phyloP scores from a whole-genome alignment of 2,329 filamentous ascomycete genomes.

The Sarocladium strictum region DNA sequence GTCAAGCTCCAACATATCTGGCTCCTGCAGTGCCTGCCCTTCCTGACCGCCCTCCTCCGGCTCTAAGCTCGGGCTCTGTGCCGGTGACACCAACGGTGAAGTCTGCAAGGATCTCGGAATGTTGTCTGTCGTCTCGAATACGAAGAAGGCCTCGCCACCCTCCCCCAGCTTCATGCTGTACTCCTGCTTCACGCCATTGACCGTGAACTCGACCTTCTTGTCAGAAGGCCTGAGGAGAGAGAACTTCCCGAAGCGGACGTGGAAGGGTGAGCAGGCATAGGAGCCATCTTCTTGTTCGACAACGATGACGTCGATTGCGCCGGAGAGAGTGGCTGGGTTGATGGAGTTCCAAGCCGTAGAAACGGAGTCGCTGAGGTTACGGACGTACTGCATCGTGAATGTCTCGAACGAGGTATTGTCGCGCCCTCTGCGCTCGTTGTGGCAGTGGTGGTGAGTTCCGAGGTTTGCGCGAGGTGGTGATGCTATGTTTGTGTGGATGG shows the following conservation, averaged over 20 bases:
- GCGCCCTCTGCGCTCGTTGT: background rate
- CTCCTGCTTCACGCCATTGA: slow-evolving; percentile 86
- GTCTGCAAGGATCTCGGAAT: slow-evolving; percentile 94
- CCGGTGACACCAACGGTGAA: slow-evolving; percentile 85
- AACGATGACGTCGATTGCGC: slow-evolving; percentile 97
- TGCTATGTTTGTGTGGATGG: background rate
- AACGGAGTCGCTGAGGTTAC: slow-evolving; percentile 89
- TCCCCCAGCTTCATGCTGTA: slow-evolving; percentile 99
- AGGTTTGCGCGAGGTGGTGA: background rate
- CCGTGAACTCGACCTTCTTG: slow-evolving; percentile 97
- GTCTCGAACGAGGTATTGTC: slow-evolving; percentile 1
- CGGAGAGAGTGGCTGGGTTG: slow-evolving; percentile 94
- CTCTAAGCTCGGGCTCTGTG: slow-evolving; percentile 68
- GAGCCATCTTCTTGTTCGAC: slow-evolving; percentile 91
- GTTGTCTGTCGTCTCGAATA: slow-evolving; percentile 88
- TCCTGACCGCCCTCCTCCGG: background rate
- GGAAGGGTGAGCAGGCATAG: slow-evolving; percentile 90
- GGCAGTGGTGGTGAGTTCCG: background rate
- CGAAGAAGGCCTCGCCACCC: slow-evolving; percentile 96
- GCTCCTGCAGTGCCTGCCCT: slow-evolving; percentile 49
- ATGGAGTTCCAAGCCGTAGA: slow-evolving; percentile 99
- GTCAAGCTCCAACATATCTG: slow-evolving; percentile 64
- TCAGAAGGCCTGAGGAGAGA: slow-evolving; percentile 90
- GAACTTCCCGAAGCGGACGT: slow-evolving; percentile 98
- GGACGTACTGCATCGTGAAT: slow-evolving; percentile 87